phyloP scores from a whole-genome alignment of 148 eudicot genomes.

The Diospyros lotus region DNA sequence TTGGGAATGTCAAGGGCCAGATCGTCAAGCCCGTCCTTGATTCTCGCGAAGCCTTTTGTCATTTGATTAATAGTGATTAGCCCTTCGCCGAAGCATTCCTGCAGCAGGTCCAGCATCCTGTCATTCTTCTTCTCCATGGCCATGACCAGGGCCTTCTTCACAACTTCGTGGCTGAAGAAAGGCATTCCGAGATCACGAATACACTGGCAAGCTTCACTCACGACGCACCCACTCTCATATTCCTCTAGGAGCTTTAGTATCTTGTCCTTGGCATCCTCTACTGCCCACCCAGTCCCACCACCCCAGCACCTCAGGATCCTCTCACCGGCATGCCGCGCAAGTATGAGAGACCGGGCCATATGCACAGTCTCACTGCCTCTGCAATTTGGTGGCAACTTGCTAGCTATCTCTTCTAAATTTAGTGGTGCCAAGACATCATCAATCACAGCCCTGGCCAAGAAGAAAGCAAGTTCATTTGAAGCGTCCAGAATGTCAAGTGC shows the following conservation, averaged over 20 bases:
- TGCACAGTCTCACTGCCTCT: slow-evolving; percentile 77
- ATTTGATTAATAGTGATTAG: slow-evolving; percentile 86
- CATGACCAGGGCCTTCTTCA: slow-evolving; percentile 92
- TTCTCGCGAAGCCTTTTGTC: slow-evolving; percentile 81
- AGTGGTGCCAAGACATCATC: slow-evolving; percentile 88
- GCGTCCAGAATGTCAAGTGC: slow-evolving; percentile 89
- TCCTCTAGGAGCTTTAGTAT: slow-evolving; percentile 86
- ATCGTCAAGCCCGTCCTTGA: slow-evolving; percentile 80
- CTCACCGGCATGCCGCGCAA: slow-evolving; percentile 94
- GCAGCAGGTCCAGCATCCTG: slow-evolving; percentile 70
- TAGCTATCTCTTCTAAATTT: slow-evolving; percentile 72
- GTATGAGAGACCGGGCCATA: slow-evolving; percentile 72
- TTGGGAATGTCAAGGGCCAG: slow-evolving; percentile 93
- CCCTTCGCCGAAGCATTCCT: slow-evolving; percentile 78
- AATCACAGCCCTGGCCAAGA: slow-evolving; percentile 86
- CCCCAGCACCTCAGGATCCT: slow-evolving; percentile 97
- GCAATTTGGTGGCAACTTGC: slow-evolving; percentile 59
- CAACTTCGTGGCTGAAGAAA: slow-evolving; percentile 93
- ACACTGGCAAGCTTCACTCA: slow-evolving; percentile 85
- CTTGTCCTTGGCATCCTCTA: slow-evolving; percentile 96
- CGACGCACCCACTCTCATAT: slow-evolving; percentile 78
- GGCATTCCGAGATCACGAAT: slow-evolving; percentile 95
- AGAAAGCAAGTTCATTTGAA: slow-evolving; percentile 76
- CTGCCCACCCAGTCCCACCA: slow-evolving; percentile 97
- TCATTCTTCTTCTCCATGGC: slow-evolving; percentile 98